These are phyloP conservation scores for Wallacemonas sp. DNA, from an alignment of 208 protist genomes.

Conservation along the genomic window DNA sequence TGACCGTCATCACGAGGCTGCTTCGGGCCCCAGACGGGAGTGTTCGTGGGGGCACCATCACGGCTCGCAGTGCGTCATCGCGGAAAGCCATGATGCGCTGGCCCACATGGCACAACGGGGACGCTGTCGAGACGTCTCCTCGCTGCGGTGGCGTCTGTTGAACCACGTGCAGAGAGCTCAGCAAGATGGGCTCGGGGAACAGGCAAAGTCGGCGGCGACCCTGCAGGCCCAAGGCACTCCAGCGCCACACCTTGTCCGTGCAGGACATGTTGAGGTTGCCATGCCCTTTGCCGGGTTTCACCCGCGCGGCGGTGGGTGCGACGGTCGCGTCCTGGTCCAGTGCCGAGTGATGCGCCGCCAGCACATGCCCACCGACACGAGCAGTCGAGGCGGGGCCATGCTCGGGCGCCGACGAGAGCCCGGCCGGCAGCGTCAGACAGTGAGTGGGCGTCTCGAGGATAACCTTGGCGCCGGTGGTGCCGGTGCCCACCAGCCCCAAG, in stretches of 20 bases:
- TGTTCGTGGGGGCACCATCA: not conserved
- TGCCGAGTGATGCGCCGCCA: constrained; percentile 55
- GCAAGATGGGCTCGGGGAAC: constrained; percentile 41
- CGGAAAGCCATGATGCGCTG: not conserved
- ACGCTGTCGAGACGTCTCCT: not conserved
- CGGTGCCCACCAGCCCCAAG: constrained; percentile 41
- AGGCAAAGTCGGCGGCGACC: constrained; percentile 43
- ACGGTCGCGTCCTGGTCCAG: constrained; percentile 36
- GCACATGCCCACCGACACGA: constrained; percentile 25
- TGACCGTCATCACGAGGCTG: not conserved
- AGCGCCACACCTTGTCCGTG: constrained; percentile 89
- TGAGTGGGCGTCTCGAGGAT: constrained; percentile 48
- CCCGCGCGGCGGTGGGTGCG: constrained; percentile 26
- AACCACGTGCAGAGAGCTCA: constrained; percentile 44
- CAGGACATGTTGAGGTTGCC: constrained; percentile 89
- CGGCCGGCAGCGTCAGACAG: constrained; percentile 20
- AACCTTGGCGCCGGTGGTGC: constrained; percentile 52
- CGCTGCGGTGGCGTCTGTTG: not conserved
- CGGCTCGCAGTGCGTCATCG: not conserved
- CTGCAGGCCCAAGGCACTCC: constrained; percentile 72
- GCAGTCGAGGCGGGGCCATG: not conserved
- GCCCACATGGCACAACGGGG: not conserved
- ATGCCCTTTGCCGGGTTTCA: constrained; percentile 85
- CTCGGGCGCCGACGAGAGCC: not conserved
- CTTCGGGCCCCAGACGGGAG: not conserved